phyloP scores from a whole-genome alignment of 192 early-diverging fungal genomes.

The Umbelopsis ramanniana region DNA sequence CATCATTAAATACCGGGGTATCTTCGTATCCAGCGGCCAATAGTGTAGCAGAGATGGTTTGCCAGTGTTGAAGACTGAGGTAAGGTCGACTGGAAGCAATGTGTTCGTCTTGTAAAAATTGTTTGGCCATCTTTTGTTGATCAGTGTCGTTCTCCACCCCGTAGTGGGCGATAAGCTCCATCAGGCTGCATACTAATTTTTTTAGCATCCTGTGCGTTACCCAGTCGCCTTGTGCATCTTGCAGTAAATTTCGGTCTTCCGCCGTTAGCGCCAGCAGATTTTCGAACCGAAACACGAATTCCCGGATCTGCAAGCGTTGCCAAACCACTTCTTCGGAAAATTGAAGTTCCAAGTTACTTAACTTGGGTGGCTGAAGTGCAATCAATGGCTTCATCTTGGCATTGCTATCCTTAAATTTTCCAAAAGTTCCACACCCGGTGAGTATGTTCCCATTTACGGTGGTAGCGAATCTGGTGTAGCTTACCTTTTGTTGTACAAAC shows the following conservation, averaged over 20 bases:
- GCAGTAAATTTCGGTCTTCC: conserved; percentile 11
- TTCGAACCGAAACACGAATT: conserved; percentile 13
- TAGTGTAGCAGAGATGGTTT: background rate
- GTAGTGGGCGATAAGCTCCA: background rate
- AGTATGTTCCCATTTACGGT: no score
- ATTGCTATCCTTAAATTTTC: no score
- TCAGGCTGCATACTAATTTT: background rate
- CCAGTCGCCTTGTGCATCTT: conserved; percentile 10
- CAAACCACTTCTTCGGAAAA: conserved; percentile 3
- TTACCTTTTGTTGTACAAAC: conserved; percentile 10
- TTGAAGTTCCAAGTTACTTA: background rate
- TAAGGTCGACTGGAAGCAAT: conserved; percentile 3
- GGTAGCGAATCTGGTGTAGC: background rate
- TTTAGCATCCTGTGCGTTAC: conserved; percentile 1
- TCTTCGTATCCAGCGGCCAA: background rate
- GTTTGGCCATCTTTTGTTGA: background rate
- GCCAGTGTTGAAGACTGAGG: background rate
- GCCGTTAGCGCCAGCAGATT: background rate
- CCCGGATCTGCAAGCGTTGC: conserved; percentile 11
- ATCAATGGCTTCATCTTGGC: no score
- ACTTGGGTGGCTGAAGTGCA: background rate
- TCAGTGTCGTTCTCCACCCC: background rate
- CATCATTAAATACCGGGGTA: background rate
- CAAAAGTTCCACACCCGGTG: no score
- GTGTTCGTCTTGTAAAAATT: conserved; percentile 2